Evolutionary conservation across 208 protist genomes (phyloP), one percentile per base, ranked within the genome.

Genomic region (Leptomonas seymouri): DNA sequence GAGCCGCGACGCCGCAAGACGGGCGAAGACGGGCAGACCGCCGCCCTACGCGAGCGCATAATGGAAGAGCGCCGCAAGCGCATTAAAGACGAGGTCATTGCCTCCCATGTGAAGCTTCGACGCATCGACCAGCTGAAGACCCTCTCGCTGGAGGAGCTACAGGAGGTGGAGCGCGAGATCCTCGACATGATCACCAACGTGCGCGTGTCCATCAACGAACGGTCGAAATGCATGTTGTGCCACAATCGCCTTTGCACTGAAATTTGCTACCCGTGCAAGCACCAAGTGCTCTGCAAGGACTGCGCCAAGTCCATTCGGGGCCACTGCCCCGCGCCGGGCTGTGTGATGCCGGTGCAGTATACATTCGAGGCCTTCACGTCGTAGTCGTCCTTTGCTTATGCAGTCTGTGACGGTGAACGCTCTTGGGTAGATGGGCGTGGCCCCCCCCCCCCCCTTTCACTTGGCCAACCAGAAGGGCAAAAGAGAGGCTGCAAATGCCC

Each of bases 261-360:
- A 48, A 91, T 97, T n/a, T 95, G 89, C 69, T 97, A 94, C 65
- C 92, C 92, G 28, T 96, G 91, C 76, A 94, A 94, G 55, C 91
- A 96, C 44, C 89, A 96, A 58, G 91, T 96, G 15, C 67, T 96
- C 14, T 96, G 91, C 76, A 93, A 92, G 65, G 84, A 84, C 66
- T 96, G 91, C 58, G 84, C 86, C 18, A 76, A 78, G 34, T 49
- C 82, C n/a, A 87, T 93, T 46, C n/a, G 53, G 53, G 80, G 75
- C 3, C 66, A 57, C 46, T 97, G 92, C 70, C 92, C 92, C 2
- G 92, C 78, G 4, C 82, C 85, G 16, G 78, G 74, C 12, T 97
- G 92, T 67, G 63, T 44, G 20, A 76, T 68, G 23, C 70, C 74
- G 20, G 85, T 97, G 20, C 56, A 78, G 67, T 71, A 86, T 49